Percentiles rank a stretch among this genome's conserved stretches.
Conservation (phyloP, 768 basidiomycete species). For the Vararia minispora region DNA sequence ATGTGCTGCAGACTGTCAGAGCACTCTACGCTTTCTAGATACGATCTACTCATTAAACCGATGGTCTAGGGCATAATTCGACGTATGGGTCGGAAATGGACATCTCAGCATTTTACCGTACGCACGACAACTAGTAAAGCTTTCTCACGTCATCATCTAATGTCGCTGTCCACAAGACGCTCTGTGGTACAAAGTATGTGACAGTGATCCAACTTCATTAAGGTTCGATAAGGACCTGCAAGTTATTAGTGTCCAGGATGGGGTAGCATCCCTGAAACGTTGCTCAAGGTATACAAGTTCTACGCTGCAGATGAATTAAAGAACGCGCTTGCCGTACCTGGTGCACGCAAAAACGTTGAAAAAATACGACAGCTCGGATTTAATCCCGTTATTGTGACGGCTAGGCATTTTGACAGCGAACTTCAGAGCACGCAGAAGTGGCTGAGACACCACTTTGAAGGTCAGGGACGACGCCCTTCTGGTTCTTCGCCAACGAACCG, state of each 20-base stretch:
- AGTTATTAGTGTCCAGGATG: conserved; percentile 13
- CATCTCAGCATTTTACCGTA: conserved; percentile 9
- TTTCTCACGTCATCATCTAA: no score
- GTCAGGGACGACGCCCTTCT: neutral
- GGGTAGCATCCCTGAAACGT: conserved; percentile 8
- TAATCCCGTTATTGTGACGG: conserved; percentile 6
- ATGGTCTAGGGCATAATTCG: conserved; percentile 10
- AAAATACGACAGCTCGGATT: conserved; percentile 5
- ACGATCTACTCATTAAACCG: neutral
- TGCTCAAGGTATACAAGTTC: conserved; percentile 8
- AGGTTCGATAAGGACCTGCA: neutral
- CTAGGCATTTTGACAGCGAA: conserved; percentile 3
- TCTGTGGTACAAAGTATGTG: conserved; percentile 10
- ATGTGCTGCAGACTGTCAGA: conserved; percentile 10
- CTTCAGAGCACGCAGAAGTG: conserved; percentile 8
- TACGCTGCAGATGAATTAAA: conserved; percentile 10
- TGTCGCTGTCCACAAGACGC: no score
- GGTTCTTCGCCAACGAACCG: neutral
- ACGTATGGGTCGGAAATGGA: conserved; percentile 10
- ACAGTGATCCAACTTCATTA: neutral
- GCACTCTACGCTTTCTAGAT: neutral
- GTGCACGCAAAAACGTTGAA: conserved; percentile 6
- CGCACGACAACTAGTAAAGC: no score
- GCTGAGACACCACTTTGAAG: conserved; percentile 9
- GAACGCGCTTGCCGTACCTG: conserved; percentile 6